Conservation (phyloP, 257 asterid species). For the Salvia miltiorrhiza region DNA sequence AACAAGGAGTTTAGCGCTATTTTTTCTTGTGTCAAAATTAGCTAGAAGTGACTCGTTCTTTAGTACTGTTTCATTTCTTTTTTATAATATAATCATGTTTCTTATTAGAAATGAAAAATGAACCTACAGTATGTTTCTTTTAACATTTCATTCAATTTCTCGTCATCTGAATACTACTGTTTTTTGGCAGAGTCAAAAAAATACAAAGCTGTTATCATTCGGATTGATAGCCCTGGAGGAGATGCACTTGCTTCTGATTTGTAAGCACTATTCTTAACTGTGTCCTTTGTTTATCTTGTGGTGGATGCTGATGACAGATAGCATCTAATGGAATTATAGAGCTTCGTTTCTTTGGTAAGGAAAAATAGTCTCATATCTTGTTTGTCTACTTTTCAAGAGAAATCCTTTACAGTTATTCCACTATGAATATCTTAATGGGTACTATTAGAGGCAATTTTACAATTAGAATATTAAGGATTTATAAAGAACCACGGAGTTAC, state of each 20-base stretch:
- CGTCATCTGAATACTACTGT: conserved; percentile 1
- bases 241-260: conserved; percentile 87
- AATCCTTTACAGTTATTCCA: neutral
- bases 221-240: conserved; percentile 87
- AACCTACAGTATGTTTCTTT: neutral
- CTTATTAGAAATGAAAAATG: neutral
- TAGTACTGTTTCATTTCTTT: neutral
- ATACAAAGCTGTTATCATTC: conserved; percentile 64
- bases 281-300: neutral
- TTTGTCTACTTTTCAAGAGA: neutral
- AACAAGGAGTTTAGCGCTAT: neutral
- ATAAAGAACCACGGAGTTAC: neutral
- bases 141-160: neutral
- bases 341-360: neutral
- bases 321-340: neutral
- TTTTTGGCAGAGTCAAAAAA: conserved; percentile 51
- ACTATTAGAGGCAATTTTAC: neutral
- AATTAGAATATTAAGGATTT: neutral
- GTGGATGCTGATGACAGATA: neutral
- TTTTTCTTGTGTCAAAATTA: neutral
- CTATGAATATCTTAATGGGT: neutral
- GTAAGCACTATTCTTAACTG: conserved; percentile 37
- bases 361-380: neutral
- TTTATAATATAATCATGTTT: neutral
- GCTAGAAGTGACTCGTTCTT: neutral